phyloP scores from a whole-genome alignment of 73 alveolate species.

The Blepharisma stoltei region DNA sequence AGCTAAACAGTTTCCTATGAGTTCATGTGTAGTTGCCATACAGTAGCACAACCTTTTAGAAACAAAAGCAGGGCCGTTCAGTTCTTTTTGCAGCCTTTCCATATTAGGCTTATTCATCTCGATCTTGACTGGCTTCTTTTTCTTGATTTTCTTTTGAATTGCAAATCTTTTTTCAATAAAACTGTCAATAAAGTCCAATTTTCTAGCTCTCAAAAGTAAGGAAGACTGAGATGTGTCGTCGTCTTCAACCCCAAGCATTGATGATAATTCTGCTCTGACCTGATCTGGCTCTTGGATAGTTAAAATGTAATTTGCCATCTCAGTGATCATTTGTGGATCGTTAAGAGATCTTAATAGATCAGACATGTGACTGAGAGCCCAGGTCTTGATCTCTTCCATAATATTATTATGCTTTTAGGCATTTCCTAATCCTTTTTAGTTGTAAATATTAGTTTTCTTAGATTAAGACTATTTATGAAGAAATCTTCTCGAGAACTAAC shows the following conservation, averaged over 20 bases:
- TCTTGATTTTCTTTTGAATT: background rate
- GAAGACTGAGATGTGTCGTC: constrained; percentile 15
- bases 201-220: background rate
- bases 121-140: background rate
- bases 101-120: background rate
- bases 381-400: constrained; percentile 14
- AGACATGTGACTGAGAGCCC: background rate
- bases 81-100: constrained; percentile 9
- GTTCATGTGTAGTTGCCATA: constrained; percentile 71
- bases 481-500: too few relatives aligned
- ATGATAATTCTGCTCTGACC: constrained; percentile 3
- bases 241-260: background rate
- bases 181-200: background rate
- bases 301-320: constrained; percentile 1
- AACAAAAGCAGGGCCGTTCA: constrained; percentile 43
- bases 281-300: background rate
- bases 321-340: background rate
- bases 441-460: too few relatives aligned
- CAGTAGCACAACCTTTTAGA: constrained; percentile 75
- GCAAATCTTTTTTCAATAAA: constrained; percentile 14
- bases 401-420: too few relatives aligned
- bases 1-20: constrained; percentile 75
- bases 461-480: too few relatives aligned
- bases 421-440: too few relatives aligned
- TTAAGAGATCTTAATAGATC: background rate